Base-by-base conservation (phyloP, 148 eudicot species). In the Mesembryanthemum crystallinum region DNA sequence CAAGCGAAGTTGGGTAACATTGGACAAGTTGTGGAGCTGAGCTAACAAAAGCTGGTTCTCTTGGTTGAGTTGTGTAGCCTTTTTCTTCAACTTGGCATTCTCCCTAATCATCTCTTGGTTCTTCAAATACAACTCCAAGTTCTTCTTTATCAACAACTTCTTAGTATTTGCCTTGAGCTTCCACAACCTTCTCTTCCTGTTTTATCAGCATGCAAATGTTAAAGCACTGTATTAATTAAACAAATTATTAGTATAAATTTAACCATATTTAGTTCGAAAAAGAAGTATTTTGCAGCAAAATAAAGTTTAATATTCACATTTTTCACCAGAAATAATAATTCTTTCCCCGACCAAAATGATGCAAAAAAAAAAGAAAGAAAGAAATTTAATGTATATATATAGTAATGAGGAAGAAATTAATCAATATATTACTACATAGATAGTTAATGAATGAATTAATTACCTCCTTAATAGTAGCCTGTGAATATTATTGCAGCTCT, bases 61-160 rank as follows among this genome's bases (percentile, higher is more conserved):
- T 82, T 82, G 78, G 17, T 66, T 82, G 52, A 90, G 94, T 27
- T 77, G 54, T 67, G 65, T 62, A 61, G 84, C 91, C 76, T 80
- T 83, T 71, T 82, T 71, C 67, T 85, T 88, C 64, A 90, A 82
- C 76, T 67, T 79, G 29, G 85, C 82, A 82, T 90, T 90, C 81
- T 88, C 87, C 72, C 76, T 79, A 49, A 86, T 77, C 18, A 90
- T 88, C 64, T 76, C 77, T 70, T 82, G 61, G 81, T 88, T 90
- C 79, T 81, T 76, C 51, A 82, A 10, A 57, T 79, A 82, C 64
- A 90, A 60, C 79, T 84, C 81, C 80, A 90, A 73, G 85, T 90
- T 90, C 74, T 90, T 85, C 77, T 58, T 49, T 29, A 66, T 21
- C 18, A 88, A 82, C 66, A 65, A 57, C 86, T 86, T 85, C 32